Evolutionary conservation across 768 basidiomycete species (phyloP).

Genomic region (Russula dissimulans): DNA sequence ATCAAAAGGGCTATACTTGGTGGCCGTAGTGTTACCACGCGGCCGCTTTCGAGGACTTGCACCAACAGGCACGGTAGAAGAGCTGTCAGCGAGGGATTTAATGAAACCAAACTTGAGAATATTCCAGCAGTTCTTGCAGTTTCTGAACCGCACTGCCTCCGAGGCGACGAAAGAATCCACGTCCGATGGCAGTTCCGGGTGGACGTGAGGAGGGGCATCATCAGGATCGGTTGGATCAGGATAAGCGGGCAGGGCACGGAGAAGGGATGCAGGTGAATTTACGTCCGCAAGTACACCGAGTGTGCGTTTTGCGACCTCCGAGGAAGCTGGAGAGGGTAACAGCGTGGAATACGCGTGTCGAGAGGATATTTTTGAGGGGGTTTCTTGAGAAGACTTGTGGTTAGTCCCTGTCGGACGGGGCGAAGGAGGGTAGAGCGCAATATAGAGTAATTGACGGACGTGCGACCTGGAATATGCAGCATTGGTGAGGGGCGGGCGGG

Average conservation of each 20-base stretch:
- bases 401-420: neutral
- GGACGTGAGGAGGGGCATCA: neutral
- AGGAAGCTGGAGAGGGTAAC: slow-evolving; percentile 7
- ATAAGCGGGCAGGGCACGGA: slow-evolving; percentile 20
- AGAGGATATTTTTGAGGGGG: slow-evolving; percentile 17
- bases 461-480: slow-evolving; percentile 7
- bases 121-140: slow-evolving; percentile 21
- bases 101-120: slow-evolving; percentile 18
- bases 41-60: slow-evolving; percentile 20
- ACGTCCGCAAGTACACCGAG: slow-evolving; percentile 16
- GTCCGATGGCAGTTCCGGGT: slow-evolving; percentile 3
- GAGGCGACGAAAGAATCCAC: slow-evolving; percentile 15
- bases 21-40: slow-evolving; percentile 22
- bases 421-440: slow-evolving; percentile 18
- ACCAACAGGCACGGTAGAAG: neutral
- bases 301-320: slow-evolving; percentile 13
- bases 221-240: slow-evolving; percentile 1
- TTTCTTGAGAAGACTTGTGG: slow-evolving; percentile 8
- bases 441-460: slow-evolving; percentile 19
- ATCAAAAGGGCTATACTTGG: slow-evolving; percentile 24
- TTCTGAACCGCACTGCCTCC: slow-evolving; percentile 16
- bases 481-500: too few relatives aligned
- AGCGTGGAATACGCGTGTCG: slow-evolving; percentile 16
- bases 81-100: neutral
- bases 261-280: slow-evolving; percentile 14